Conservation (phyloP, 371 early-diverging fungal species). For the Mortierella sp. region DNA sequence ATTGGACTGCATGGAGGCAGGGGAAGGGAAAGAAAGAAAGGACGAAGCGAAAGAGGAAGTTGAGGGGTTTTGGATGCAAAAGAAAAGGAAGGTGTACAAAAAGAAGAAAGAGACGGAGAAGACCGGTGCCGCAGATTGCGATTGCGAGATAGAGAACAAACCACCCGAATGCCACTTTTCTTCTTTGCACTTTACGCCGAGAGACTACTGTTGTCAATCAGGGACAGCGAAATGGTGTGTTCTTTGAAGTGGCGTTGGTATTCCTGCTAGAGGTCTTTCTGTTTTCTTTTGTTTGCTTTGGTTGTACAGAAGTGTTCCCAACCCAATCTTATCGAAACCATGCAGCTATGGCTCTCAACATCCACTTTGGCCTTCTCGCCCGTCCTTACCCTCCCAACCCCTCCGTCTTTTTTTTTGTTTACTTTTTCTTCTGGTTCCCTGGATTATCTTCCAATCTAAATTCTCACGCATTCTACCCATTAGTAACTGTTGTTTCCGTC, state of each 20-base stretch:
- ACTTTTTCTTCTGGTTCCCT: too few relatives aligned
- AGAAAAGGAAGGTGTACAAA: not conserved
- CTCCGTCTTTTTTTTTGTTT: too few relatives aligned
- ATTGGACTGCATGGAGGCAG: not conserved
- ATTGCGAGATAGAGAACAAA: not conserved
- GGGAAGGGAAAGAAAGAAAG: not conserved
- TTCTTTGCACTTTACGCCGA: too few relatives aligned
- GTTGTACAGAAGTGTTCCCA: not conserved
- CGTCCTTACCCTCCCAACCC: too few relatives aligned
- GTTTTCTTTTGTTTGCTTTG: not conserved
- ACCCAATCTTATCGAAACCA: not conserved
- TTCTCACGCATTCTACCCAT: too few relatives aligned
- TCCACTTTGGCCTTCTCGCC: not conserved
- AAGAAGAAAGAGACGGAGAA: not conserved
- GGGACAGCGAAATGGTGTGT: too few relatives aligned
- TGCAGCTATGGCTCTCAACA: not conserved
- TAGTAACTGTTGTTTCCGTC: too few relatives aligned
- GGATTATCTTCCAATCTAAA: too few relatives aligned
- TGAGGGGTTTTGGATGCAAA: not conserved
- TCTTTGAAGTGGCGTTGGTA: too few relatives aligned
- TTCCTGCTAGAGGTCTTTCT: not conserved
- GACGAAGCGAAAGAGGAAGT: not conserved
- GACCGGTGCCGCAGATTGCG: not conserved
- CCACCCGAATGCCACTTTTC: too few relatives aligned
- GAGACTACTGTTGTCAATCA: too few relatives aligned